These are phyloP conservation scores for Vaccinium corymbosum DNA, from an alignment of 148 eudicot genomes.

Conservation along the genomic window DNA sequence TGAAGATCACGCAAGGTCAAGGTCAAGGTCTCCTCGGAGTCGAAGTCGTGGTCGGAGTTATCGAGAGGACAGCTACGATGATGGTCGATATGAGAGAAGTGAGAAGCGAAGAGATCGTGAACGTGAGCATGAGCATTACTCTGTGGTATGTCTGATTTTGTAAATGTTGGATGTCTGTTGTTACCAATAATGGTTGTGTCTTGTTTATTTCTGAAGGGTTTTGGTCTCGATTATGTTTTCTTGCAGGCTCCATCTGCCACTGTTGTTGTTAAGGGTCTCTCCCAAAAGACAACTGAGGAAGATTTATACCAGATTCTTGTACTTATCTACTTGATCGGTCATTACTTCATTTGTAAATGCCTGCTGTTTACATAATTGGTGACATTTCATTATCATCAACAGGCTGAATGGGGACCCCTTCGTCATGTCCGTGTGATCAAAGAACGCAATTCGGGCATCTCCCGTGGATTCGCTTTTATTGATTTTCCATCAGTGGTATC, in stretches of 20 bases:
- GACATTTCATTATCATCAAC: constrained; percentile 18
- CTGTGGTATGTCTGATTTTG: constrained; percentile 44
- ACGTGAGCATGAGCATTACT: constrained; percentile 52
- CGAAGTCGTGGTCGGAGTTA: constrained; percentile 78
- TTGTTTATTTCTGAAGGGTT: constrained; percentile 10
- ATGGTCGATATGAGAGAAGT: constrained; percentile 57
- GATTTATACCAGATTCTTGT: constrained; percentile 93
- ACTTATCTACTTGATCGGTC: constrained; percentile 15
- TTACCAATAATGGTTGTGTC: neutral
- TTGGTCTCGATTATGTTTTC: constrained; percentile 11
- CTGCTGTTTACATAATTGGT: neutral
- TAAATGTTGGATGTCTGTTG: neutral
- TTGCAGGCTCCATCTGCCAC: constrained; percentile 88
- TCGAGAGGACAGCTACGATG: constrained; percentile 80
- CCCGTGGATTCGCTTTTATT: constrained; percentile 96
- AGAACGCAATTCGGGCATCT: constrained; percentile 84
- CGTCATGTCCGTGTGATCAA: constrained; percentile 90
- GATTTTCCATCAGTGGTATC: constrained; percentile 91
- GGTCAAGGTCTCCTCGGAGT: constrained; percentile 73
- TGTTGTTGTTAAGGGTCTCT: constrained; percentile 92
- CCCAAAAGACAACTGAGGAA: constrained; percentile 94
- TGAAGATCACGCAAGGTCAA: constrained; percentile 58
- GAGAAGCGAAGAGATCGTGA: constrained; percentile 85
- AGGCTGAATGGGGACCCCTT: constrained; percentile 99
- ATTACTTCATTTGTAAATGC: constrained; percentile 6